Percentiles rank a stretch among this genome's conserved stretches.
These are phyloP conservation scores for Stachybotrys echinatus DNA, from an alignment of 2,329 filamentous ascomycete species.

Conservation along the genomic window DNA sequence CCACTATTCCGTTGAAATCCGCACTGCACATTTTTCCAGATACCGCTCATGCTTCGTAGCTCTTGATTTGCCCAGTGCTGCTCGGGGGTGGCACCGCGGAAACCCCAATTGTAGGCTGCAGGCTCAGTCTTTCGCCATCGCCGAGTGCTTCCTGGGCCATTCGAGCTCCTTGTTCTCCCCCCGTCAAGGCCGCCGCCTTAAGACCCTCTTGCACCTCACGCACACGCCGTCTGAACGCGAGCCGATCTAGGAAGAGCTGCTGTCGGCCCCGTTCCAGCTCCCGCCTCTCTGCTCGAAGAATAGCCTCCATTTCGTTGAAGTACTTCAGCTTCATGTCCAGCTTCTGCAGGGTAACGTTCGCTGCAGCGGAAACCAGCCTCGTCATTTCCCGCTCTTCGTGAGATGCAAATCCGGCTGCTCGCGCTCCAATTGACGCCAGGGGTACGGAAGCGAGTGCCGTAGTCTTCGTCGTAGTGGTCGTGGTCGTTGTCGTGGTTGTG, in stretches of 20 bases:
- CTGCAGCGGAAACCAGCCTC: constrained; percentile 81
- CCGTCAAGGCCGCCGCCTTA: constrained; percentile 43
- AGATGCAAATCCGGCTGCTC: constrained; percentile 81
- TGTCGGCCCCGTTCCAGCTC: constrained; percentile 90
- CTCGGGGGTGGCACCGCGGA: constrained; percentile 49
- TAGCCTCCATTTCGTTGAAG: constrained; percentile 92
- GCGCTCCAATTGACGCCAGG: constrained; percentile 78
- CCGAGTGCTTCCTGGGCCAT: constrained; percentile 39
- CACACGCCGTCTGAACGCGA: constrained; percentile 85
- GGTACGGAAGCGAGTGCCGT: constrained; percentile 67
- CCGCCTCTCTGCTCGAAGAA: constrained; percentile 84
- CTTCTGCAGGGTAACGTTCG: constrained; percentile 93
- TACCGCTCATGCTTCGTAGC: constrained; percentile 43
- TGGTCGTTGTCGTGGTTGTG: constrained; percentile 43
- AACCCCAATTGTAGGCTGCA: constrained; percentile 39
- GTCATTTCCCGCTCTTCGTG: constrained; percentile 98
- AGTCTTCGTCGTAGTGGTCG: constrained; percentile 43
- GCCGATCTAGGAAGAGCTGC: constrained; percentile 86
- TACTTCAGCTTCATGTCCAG: constrained; percentile 93
- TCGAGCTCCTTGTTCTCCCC: constrained; percentile 44
- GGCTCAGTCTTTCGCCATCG: constrained; percentile 49
- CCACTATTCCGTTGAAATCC: not conserved
- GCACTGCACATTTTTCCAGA: not conserved
- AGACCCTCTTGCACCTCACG: constrained; percentile 75
- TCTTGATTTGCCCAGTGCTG: constrained; percentile 51